Base-by-base conservation (phyloP, 2,329 filamentous ascomycete genomes). In the Ophioceras dolichostomum region DNA sequence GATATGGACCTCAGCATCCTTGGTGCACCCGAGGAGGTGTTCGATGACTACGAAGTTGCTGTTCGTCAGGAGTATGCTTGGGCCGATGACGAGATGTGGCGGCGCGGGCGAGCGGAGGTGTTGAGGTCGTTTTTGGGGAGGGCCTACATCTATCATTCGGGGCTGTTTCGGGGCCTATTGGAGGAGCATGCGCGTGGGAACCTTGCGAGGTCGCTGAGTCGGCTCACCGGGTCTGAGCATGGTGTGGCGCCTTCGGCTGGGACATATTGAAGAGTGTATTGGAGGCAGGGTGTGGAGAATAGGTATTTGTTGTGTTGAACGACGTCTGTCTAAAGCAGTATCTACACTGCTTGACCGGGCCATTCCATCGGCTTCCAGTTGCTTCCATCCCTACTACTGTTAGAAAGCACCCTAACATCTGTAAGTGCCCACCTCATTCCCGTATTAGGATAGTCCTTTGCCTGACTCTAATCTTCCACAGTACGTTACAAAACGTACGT, bases 31-130 rank as follows among this genome's bases (percentile, higher is more conserved):
- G 42, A 45, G 19, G 31, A 26, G 2, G 49, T 44, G 2, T 42
- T 57, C 4, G 46, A 49, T 3, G 38, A 30, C 13, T 59, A 58
- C 33, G 55, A 60, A 39, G 41, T 30, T 8, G 55, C 55, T 33
- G 47, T 59, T 42, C 46, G 50, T 34, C 49, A 49, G 28, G 43
- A 43, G 36, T 45, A 45, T 33, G 22, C 18, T 1, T 40, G 32
- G 36, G 37, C 41, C 8, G 28, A 26, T 13, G 41, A 43, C 4
- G 35, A 33, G n/a, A 34, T 6, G 32, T 45, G 43, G 43, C n/a
- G 20, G 22, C 7, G 12, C 10, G 43, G 43, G 10, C 31, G 43
- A 16, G 38, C 36, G 12, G 34, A 38, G 1, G 43, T 45, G n/a
- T 31, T 43, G 34, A 36, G 14, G 21, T 5, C 34, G 12, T 45